A percentile compares a stretch with the other conserved stretches of the same genome.
Conservation (phyloP, 129 eudicot species). For the Oenanthe sinensis region DNA sequence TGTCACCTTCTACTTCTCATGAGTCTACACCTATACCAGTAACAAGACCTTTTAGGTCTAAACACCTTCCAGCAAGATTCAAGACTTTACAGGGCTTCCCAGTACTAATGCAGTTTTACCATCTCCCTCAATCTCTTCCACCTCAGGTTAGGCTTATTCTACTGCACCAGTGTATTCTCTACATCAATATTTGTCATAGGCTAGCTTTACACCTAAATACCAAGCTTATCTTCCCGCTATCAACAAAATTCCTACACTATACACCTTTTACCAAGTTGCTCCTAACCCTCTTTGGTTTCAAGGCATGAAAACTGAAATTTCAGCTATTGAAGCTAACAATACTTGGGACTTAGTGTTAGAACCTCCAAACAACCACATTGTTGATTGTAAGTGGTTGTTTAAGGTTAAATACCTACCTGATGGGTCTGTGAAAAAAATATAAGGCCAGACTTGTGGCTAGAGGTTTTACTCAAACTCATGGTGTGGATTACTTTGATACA, state of each 20-base stretch:
- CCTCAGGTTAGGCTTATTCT: background rate
- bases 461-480: background rate
- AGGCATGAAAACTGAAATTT: background rate
- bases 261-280: background rate
- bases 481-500: background rate
- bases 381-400: background rate
- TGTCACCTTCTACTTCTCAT: too few species aligned
- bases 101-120: background rate
- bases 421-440: background rate
- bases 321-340: background rate
- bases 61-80: background rate
- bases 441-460: background rate
- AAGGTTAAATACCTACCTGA: background rate
- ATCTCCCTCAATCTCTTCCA: background rate
- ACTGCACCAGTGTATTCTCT: background rate
- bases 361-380: background rate
- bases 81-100: background rate
- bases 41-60: background rate
- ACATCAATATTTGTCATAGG: fast-evolving
- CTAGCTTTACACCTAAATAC: background rate
- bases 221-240: background rate
- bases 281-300: background rate
- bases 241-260: background rate
- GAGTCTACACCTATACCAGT: too few species aligned
- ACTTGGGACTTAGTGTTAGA: background rate